A percentile compares a stretch with the other conserved stretches of the same genome.
phyloP scores from a whole-genome alignment of 257 asterid species.

The Dorcoceras hygrometricum region DNA sequence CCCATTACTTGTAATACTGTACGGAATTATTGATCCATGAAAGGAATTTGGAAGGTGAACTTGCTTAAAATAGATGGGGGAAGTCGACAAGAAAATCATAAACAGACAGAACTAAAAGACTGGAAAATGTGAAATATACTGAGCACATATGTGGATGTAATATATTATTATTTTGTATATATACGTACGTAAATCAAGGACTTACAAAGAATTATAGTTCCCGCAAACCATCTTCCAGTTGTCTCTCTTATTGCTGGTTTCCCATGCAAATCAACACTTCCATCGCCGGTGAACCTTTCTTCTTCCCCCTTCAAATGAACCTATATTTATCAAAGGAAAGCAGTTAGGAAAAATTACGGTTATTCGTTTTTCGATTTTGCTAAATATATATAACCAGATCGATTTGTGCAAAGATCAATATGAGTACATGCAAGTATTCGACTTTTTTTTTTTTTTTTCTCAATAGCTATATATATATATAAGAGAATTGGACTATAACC shows the following conservation, averaged over 20 bases:
- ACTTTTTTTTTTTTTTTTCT: no score
- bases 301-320: conserved; percentile 34
- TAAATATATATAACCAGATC: no score
- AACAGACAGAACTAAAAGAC: not conserved
- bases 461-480: no score
- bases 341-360: not conserved
- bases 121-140: not conserved
- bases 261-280: conserved; percentile 75
- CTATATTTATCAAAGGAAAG: conserved; percentile 28
- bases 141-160: not conserved
- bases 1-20: no score
- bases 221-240: conserved; percentile 78
- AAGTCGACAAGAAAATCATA: no score
- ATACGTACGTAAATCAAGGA: not conserved
- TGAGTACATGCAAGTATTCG: no score
- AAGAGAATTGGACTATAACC: conserved; percentile 39
- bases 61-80: no score
- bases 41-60: no score
- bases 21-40: no score
- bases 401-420: no score
- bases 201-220: conserved; percentile 66
- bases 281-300: conserved; percentile 58
- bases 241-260: conserved; percentile 49
- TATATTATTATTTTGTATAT: not conserved
- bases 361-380: not conserved